Base-by-base conservation (phyloP, 1,139 yeast species). In the Kurtzmaniella quercitrusa region DNA sequence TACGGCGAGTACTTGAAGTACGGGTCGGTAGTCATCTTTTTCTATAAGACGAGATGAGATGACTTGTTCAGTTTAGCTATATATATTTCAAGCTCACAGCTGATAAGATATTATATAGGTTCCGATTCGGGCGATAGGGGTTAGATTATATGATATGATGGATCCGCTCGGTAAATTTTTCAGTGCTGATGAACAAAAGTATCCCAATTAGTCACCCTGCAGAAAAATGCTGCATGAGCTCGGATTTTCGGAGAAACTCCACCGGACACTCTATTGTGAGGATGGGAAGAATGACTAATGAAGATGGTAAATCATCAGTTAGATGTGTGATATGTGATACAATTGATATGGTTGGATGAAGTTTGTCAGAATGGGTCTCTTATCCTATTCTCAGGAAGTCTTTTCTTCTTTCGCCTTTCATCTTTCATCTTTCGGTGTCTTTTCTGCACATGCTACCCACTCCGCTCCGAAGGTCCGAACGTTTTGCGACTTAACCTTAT, bases 1-100 rank as follows among this genome's bases (percentile, higher is more conserved):
- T 41, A 43, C 19, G 46, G 46, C 10, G 44, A 36, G 36, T 43
- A 43, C 27, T 43, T 43, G 44, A n/a, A 25, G 16, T 23, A 29
- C 10, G 46, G 44, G n/a, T 43, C 44, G 4, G 41, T 17, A 9
- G 42, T 40, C 42, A 40, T 40, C 17, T 8, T 27, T 27, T 10
- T 27, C n/a, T n/a, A n/a, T n/a, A n/a, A n/a, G n/a, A n/a, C n/a
- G n/a, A n/a, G n/a, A n/a, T n/a, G n/a, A n/a, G n/a, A n/a, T n/a
- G n/a, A n/a, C n/a, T n/a, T n/a, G n/a, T n/a, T n/a, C n/a, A n/a
- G n/a, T n/a, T n/a, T n/a, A n/a, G n/a, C n/a, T n/a, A n/a, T n/a
- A n/a, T n/a, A n/a, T n/a, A n/a, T n/a, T n/a, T n/a, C n/a, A n/a
- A n/a, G n/a, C n/a, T n/a, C n/a, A n/a, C n/a, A n/a, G n/a, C n/a